phyloP scores from a whole-genome alignment of 2,329 filamentous ascomycete genomes.

The Chrysosphaeria jannelii region DNA sequence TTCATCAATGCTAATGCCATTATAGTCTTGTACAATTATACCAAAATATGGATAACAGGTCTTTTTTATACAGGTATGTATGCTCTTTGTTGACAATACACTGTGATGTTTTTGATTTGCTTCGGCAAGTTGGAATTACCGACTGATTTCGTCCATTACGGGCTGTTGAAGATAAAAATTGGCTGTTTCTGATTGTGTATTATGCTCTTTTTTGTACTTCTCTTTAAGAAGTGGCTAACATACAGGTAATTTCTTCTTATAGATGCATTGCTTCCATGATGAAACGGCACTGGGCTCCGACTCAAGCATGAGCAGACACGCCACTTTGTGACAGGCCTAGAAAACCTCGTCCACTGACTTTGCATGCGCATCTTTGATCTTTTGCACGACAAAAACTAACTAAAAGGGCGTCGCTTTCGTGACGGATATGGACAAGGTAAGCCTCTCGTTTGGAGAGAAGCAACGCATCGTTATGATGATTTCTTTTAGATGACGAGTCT shows the following conservation, averaged over 20 bases:
- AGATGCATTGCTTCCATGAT: constrained; percentile 29
- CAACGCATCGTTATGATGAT: no score
- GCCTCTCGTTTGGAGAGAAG: no score
- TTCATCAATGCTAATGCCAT: no score
- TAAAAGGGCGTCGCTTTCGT: no score
- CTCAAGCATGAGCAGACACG: constrained; percentile 47
- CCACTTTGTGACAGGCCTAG: constrained; percentile 92
- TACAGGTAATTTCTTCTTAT: no score
- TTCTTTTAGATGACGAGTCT: constrained; percentile 51
- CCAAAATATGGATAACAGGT: no score
- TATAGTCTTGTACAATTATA: no score
- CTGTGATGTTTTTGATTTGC: constrained; percentile 38
- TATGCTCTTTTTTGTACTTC: background rate
- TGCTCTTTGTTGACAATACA: no score
- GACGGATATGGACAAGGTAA: constrained; percentile 3
- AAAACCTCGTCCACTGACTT: constrained; percentile 97
- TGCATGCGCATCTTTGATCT: no score
- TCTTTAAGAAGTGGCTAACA: background rate
- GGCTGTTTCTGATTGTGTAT: constrained; percentile 46
- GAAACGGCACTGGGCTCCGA: constrained; percentile 98
- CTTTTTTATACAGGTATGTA: no score
- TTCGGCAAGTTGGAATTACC: constrained; percentile 82
- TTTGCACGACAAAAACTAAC: no score
- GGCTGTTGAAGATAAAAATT: constrained; percentile 44
- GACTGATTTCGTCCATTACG: constrained; percentile 38